phyloP scores from a whole-genome alignment of 495 filamentous ascomycete genomes.

The Choiromyces venosus region DNA sequence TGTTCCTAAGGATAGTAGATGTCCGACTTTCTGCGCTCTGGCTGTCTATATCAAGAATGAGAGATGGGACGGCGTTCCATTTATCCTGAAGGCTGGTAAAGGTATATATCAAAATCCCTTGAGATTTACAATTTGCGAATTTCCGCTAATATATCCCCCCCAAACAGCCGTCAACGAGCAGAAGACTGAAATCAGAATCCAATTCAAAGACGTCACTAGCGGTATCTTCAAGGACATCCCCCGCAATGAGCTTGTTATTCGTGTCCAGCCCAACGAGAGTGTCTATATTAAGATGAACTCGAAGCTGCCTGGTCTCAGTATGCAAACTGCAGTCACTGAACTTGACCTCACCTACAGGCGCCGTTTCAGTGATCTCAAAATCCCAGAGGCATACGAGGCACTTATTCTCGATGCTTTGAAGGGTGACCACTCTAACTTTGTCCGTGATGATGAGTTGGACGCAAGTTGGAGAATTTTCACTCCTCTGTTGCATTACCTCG shows the following conservation, averaged over 20 bases:
- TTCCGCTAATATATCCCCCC: constrained; percentile 6
- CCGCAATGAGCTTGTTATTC: constrained; percentile 97
- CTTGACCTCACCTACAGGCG: constrained; percentile 97
- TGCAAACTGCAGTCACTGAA: constrained; percentile 99
- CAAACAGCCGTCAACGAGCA: constrained; percentile 85
- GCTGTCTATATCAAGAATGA: constrained; percentile 99
- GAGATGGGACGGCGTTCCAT: constrained; percentile 98
- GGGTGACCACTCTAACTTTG: constrained; percentile 99
- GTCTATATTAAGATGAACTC: constrained; percentile 99
- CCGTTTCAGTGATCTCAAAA: constrained; percentile 98
- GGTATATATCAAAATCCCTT: constrained; percentile 44
- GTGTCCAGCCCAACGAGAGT: constrained; percentile 98
- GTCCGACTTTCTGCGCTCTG: constrained; percentile 96
- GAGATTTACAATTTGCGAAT: not conserved
- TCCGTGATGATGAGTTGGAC: constrained; percentile 96
- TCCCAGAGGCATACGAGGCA: constrained; percentile 98
- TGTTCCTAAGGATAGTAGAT: constrained; percentile 92
- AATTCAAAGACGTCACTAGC: constrained; percentile 98
- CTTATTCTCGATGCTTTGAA: constrained; percentile 96
- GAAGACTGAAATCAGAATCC: constrained; percentile 98
- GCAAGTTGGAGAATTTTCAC: constrained; percentile 99
- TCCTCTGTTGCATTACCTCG: constrained; percentile 92
- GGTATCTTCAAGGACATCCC: constrained; percentile 99
- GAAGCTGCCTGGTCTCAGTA: constrained; percentile 94
- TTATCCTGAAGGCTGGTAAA: constrained; percentile 99